A percentile compares a stretch with the other conserved stretches of the same genome.
Conservation (phyloP, 345 rosid species). For the Gossypium bickii region DNA sequence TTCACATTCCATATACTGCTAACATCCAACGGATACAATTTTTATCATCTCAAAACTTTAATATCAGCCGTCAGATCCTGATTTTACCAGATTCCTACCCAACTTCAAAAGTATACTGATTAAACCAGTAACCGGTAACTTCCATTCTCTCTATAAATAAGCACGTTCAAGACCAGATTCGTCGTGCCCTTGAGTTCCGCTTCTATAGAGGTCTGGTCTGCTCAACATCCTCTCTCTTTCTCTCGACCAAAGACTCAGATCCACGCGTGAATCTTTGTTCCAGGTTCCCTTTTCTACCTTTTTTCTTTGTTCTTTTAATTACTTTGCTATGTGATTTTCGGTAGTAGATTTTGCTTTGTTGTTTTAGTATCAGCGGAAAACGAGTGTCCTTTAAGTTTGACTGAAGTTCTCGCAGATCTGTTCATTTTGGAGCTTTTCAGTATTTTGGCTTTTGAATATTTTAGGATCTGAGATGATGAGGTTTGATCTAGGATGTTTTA, state of each 20-base stretch:
- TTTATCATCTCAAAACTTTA: not conserved
- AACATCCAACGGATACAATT: conserved; percentile 20
- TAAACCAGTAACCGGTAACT: conserved; percentile 19
- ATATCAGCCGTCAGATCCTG: not conserved
- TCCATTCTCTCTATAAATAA: conserved; percentile 25
- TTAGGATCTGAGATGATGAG: conserved; percentile 13
- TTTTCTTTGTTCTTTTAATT: not conserved
- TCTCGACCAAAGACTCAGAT: conserved; percentile 6
- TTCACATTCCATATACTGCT: not conserved
- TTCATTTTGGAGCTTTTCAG: not conserved
- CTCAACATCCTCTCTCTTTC: not conserved
- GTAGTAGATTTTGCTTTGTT: not conserved
- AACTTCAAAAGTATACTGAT: conserved; percentile 6
- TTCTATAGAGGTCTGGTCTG: conserved; percentile 18
- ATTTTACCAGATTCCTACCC: not conserved
- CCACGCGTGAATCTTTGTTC: conserved; percentile 2
- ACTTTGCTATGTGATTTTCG: not conserved
- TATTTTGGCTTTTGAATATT: not conserved
- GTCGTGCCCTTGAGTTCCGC: conserved; percentile 13
- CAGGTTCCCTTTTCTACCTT: conserved; percentile 12
- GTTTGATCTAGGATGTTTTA: not conserved
- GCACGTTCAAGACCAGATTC: not conserved
- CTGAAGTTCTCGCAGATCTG: conserved; percentile 19
- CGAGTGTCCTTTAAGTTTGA: not conserved
- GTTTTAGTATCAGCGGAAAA: not conserved